phyloP scores from a whole-genome alignment of 2,329 filamentous ascomycete genomes.

The Myriangium duriaei region DNA sequence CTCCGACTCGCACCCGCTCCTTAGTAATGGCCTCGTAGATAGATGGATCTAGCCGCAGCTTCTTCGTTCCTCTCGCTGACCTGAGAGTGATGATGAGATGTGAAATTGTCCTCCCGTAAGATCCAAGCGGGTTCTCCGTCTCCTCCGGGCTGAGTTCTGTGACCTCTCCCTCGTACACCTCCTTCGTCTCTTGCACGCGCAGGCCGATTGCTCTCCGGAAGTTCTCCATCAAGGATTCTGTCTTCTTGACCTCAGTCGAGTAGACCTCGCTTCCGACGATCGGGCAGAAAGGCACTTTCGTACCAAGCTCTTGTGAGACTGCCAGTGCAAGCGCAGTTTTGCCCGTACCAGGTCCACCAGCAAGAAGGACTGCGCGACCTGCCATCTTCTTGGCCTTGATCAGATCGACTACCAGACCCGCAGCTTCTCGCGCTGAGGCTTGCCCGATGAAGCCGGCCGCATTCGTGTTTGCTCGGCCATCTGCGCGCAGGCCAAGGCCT shows the following conservation, averaged over 20 bases:
- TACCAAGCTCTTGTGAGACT: slow-evolving; percentile 91
- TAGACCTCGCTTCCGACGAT: slow-evolving; percentile 98
- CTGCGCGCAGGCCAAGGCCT: slow-evolving; percentile 71
- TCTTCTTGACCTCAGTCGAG: slow-evolving; percentile 98
- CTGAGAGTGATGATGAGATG: slow-evolving; percentile 90
- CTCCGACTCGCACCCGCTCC: slow-evolving; percentile 87
- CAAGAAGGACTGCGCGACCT: slow-evolving; percentile 81
- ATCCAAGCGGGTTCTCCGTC: slow-evolving; percentile 91
- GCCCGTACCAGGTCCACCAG: slow-evolving; percentile 88
- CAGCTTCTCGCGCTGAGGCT: slow-evolving; percentile 80
- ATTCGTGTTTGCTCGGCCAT: slow-evolving; percentile 74
- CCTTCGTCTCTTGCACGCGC: slow-evolving; percentile 95
- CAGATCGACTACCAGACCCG: slow-evolving; percentile 88
- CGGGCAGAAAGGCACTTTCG: slow-evolving; percentile 95
- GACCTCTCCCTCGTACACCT: slow-evolving; percentile 98
- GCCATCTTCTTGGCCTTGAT: slow-evolving; percentile 97
- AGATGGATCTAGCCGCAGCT: slow-evolving; percentile 87
- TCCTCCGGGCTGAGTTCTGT: slow-evolving; percentile 96
- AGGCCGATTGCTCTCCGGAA: slow-evolving; percentile 92
- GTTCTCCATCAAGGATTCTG: slow-evolving; percentile 97
- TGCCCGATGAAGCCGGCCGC: slow-evolving; percentile 84
- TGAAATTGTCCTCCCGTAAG: slow-evolving; percentile 94
- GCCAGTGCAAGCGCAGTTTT: slow-evolving; percentile 94
- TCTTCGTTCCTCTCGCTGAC: slow-evolving; percentile 94
- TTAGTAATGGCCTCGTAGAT: slow-evolving; percentile 99